These are phyloP conservation scores for Aureobasidium sp. DNA, from an alignment of 2,329 filamentous ascomycete genomes.

Conservation along the genomic window DNA sequence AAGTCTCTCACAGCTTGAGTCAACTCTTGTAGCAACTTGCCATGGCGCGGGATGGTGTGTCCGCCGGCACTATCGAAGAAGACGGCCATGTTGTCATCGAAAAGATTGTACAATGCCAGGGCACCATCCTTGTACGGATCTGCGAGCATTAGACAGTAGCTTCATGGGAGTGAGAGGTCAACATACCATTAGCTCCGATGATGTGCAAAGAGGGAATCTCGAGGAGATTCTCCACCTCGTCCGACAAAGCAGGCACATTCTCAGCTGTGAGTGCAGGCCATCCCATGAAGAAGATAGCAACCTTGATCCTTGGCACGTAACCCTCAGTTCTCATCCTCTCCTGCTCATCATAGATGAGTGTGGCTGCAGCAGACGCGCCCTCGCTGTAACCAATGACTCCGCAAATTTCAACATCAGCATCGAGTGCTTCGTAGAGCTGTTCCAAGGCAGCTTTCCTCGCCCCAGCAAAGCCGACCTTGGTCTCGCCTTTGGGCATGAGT, in stretches of 20 bases:
- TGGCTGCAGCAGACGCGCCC: not conserved
- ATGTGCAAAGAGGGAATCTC: not conserved
- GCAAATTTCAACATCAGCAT: not conserved
- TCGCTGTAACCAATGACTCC: not conserved
- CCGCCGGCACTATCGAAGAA: slow-evolving; percentile 3
- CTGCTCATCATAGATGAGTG: not conserved
- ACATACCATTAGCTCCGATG: not conserved
- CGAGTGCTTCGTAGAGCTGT: not conserved
- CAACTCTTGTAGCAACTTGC: not conserved
- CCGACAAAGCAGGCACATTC: not conserved
- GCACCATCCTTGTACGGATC: slow-evolving; percentile 3
- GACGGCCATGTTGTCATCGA: not conserved
- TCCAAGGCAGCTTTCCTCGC: not conserved
- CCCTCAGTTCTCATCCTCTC: not conserved
- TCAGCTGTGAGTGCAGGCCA: not conserved
- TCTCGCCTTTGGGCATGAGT: not conserved
- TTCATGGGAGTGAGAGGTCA: no score
- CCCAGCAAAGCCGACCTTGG: not conserved
- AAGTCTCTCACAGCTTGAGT: not conserved
- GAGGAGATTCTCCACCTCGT: not conserved
- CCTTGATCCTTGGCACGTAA: not conserved
- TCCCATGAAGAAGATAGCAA: not conserved
- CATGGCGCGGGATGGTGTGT: slow-evolving; percentile 1
- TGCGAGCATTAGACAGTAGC: not conserved
- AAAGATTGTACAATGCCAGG: slow-evolving; percentile 2